These are phyloP conservation scores for Brassica carinata DNA, from an alignment of 345 rosid genomes.

Conservation along the genomic window DNA sequence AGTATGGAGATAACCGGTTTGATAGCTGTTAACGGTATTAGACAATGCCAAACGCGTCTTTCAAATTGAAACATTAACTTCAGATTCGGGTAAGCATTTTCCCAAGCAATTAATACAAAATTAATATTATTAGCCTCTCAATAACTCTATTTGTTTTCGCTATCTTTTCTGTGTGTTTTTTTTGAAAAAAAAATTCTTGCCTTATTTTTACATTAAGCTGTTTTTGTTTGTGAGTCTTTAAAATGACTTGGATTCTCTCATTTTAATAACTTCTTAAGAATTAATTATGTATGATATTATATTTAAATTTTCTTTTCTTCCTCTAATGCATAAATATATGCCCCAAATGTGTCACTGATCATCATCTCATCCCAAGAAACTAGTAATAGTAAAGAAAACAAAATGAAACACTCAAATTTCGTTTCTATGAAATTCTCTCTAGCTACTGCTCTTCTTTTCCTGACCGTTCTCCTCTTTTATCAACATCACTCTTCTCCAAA, in stretches of 20 bases:
- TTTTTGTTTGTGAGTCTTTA: conserved; percentile 11
- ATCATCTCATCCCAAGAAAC: conserved; percentile 4
- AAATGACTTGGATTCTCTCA: neutral
- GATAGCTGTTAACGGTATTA: neutral
- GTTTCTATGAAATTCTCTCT: conserved; percentile 24
- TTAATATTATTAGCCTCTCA: conserved; percentile 1
- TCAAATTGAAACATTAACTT: neutral
- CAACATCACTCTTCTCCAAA: conserved; percentile 7
- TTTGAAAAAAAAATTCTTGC: neutral
- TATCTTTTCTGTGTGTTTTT: neutral
- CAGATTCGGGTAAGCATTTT: neutral
- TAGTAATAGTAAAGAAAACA: neutral
- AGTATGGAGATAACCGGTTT: neutral
- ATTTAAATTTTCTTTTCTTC: neutral
- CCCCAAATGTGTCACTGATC: conserved; percentile 9
- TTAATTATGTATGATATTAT: neutral
- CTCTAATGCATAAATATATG: neutral
- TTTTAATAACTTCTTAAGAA: neutral
- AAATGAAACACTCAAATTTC: conserved; percentile 1
- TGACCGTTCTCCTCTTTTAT: conserved; percentile 8
- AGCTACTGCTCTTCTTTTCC: neutral
- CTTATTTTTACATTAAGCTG: neutral
- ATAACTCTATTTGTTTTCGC: conserved; percentile 1
- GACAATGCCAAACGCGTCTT: conserved; percentile 14
- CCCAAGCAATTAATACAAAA: conserved; percentile 34